Percentiles rank a stretch among this genome's conserved stretches.
These are phyloP conservation scores for Pyrrhoderma noxium DNA, from an alignment of 1,284 basidiomycete genomes.

Conservation along the genomic window DNA sequence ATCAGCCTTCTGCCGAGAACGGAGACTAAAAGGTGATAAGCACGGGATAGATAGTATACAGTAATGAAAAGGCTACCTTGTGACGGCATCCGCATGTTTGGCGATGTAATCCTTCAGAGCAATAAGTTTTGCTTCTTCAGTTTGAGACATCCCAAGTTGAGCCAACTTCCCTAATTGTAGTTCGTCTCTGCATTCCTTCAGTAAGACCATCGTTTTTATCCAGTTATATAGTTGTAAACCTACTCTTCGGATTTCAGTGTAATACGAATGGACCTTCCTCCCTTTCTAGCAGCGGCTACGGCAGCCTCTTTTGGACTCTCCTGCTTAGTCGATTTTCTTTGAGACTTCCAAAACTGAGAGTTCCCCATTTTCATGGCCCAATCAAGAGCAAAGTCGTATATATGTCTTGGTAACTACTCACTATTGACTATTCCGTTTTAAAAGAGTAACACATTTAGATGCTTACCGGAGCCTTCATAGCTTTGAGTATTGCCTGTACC, in stretches of 20 bases:
- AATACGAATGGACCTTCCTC: constrained; percentile 40
- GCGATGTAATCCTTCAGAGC: constrained; percentile 85
- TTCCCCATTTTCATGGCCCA: constrained; percentile 83
- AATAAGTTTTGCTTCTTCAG: constrained; percentile 76
- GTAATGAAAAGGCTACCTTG: constrained; percentile 36
- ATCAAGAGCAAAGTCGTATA: constrained; percentile 79
- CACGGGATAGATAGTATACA: constrained; percentile 4
- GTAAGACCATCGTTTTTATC: no score
- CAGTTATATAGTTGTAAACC: no score
- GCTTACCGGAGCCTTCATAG: constrained; percentile 74
- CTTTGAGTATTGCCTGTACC: constrained; percentile 65
- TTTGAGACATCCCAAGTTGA: constrained; percentile 72
- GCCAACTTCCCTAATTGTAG: constrained; percentile 64
- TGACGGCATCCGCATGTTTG: constrained; percentile 67
- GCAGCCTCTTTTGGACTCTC: constrained; percentile 68
- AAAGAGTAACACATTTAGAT: neutral
- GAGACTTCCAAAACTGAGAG: constrained; percentile 67
- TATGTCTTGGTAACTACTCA: constrained; percentile 62
- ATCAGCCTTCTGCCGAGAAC: constrained; percentile 53
- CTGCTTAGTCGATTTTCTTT: constrained; percentile 41
- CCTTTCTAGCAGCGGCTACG: constrained; percentile 45
- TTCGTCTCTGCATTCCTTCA: no score
- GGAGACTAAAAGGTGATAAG: constrained; percentile 40
- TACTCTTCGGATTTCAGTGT: constrained; percentile 65
- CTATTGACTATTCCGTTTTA: no score